Percentiles rank a stretch among this genome's conserved stretches.
Conservation (phyloP, 2,329 filamentous ascomycete genomes). For the Spiromastix sp. region DNA sequence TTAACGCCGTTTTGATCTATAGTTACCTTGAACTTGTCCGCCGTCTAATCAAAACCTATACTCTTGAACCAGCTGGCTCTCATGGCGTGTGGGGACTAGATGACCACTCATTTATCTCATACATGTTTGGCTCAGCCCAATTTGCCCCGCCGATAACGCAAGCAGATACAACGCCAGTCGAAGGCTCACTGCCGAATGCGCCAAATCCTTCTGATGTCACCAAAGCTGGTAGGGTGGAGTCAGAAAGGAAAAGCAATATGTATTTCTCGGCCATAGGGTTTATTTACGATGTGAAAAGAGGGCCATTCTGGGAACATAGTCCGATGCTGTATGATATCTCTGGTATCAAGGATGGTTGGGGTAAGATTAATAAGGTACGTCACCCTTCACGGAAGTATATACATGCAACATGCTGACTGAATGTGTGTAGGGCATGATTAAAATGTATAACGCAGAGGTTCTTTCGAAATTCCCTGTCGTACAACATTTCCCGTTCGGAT, state of each 20-base stretch:
- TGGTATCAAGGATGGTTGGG: constrained; percentile 87
- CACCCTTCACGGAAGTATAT: background rate
- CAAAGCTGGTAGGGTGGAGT: constrained; percentile 53
- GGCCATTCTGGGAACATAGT: constrained; percentile 95
- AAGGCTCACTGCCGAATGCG: constrained; percentile 64
- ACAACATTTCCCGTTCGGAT: constrained; percentile 86
- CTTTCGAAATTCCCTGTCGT: constrained; percentile 94
- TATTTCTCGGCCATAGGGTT: constrained; percentile 96
- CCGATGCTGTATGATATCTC: constrained; percentile 92
- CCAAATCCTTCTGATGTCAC: constrained; percentile 63
- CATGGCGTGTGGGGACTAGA: constrained; percentile 99
- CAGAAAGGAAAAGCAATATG: constrained; percentile 60
- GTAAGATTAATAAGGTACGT: constrained; percentile 80
- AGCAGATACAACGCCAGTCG: constrained; percentile 55
- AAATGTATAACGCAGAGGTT: constrained; percentile 98
- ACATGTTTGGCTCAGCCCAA: constrained; percentile 92
- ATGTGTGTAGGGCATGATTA: constrained; percentile 71
- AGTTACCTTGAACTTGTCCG: constrained; percentile 75
- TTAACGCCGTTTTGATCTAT: background rate
- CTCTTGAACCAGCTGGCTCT: constrained; percentile 85
- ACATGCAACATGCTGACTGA: background rate
- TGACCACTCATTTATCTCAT: constrained; percentile 87
- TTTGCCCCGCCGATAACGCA: constrained; percentile 63
- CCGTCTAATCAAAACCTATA: constrained; percentile 78
- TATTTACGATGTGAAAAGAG: constrained; percentile 93